These are phyloP conservation scores for Patellifolia procumbens DNA, from an alignment of 179 eudicot species.

Conservation along the genomic window DNA sequence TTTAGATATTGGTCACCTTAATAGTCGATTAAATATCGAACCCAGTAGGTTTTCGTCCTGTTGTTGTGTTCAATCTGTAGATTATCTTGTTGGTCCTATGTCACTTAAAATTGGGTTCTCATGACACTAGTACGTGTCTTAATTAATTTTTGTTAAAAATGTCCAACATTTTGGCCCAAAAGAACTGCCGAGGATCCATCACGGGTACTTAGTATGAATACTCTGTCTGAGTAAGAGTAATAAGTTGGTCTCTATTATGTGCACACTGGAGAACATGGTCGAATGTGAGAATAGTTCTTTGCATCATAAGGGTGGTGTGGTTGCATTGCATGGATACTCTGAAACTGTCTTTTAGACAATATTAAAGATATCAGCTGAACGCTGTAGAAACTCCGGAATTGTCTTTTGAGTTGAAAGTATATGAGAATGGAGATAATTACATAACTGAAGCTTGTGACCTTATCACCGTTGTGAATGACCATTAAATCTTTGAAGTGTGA, in stretches of 20 bases:
- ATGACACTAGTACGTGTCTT: no score
- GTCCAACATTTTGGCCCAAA: no score
- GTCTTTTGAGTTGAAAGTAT: neutral
- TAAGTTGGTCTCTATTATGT: neutral
- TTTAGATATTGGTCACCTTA: neutral
- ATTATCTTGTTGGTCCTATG: neutral
- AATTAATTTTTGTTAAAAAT: no score
- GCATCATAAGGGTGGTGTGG: neutral
- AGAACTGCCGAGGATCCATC: no score
- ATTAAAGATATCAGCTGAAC: neutral
- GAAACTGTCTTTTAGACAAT: no score
- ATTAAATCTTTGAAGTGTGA: neutral
- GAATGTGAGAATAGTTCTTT: neutral
- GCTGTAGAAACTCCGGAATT: neutral
- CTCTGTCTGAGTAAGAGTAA: no score
- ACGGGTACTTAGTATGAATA: no score
- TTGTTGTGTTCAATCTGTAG: neutral
- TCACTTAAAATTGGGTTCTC: no score
- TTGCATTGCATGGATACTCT: neutral
- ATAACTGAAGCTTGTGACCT: neutral
- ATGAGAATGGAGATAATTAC: neutral
- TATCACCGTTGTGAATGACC: neutral
- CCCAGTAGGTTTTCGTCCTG: neutral
- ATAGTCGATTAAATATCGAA: neutral
- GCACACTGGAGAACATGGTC: neutral